Evolutionary conservation across 139 green algal species (phyloP), one percentile per base, ranked within the genome.

Genomic region (Diplosphaera chodatii): DNA sequence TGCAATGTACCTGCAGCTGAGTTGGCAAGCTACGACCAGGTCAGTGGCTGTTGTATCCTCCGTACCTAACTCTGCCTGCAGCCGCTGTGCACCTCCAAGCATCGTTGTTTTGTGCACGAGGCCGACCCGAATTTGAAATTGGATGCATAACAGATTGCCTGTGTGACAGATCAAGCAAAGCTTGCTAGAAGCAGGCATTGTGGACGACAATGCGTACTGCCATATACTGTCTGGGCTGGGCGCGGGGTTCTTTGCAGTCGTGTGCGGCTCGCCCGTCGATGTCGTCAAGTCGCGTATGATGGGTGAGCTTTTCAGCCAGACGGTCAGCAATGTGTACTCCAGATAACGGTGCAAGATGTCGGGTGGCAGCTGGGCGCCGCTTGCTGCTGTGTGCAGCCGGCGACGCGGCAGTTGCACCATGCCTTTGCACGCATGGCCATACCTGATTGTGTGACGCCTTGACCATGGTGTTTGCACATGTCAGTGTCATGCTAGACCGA

Each of bases 231-330:
- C 85, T 37, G 91, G 90, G 34, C 81, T 98, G 27, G 95, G 95
- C 32, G 95, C 94, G 1, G 94, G 95, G 59, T 97, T 99, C 74
- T 86, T 97, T 63, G 95, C 95, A 10, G 90, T 97, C 66, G 94
- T 87, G 76, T 82, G 96, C 22, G 95, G 95, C n/a, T 97, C 90
- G 2, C 94, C 94, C 4, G 94, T 97, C 65, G 94, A 98, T 66
- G 94, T 98, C n/a, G 92, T 98, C 48, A 98, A 98, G 87, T 91
- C 79, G 10, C 76, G 94, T n/a, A 83, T 98, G 71, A 98, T 99
- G 95, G 91, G 91, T 93, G 69, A 71, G 84, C 69, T 32, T 28
- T 18, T 48, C n/a, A n/a, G n/a, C n/a, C n/a, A n/a, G n/a, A n/a
- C n/a, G n/a, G n/a, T n/a, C n/a, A n/a, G n/a, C n/a, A n/a, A n/a